These are phyloP conservation scores for Linum usitatissimum DNA, from an alignment of 345 rosid genomes.

Conservation along the genomic window DNA sequence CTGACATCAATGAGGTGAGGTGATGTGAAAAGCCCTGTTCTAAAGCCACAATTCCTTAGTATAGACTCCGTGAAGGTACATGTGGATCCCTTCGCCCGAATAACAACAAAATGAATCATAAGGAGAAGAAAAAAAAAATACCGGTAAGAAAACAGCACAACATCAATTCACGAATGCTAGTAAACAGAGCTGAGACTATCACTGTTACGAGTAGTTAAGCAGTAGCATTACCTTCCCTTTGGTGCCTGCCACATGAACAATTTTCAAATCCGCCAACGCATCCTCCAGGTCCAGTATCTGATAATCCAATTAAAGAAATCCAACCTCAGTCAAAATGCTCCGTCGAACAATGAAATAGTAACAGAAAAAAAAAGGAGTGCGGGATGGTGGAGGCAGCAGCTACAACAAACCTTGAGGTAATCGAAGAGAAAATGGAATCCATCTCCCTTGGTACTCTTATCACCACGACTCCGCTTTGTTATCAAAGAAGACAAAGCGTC, in stretches of 20 bases:
- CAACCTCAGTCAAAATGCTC: background rate
- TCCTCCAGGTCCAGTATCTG: constrained; percentile 75
- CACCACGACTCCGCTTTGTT: constrained; percentile 64
- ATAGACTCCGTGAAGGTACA: constrained; percentile 80
- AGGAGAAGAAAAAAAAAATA: background rate
- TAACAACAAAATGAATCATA: background rate
- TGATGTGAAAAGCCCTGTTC: constrained; percentile 78
- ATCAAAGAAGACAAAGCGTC: constrained; percentile 73
- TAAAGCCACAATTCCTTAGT: constrained; percentile 68
- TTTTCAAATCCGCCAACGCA: constrained; percentile 37
- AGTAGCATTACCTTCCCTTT: constrained; percentile 64
- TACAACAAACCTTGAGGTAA: constrained; percentile 47
- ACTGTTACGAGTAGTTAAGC: background rate
- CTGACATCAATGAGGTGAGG: constrained; percentile 92
- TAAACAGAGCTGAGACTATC: background rate
- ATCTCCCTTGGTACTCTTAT: constrained; percentile 53
- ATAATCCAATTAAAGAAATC: constrained; percentile 6
- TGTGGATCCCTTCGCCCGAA: constrained; percentile 61
- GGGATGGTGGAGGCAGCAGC: background rate
- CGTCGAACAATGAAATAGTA: background rate
- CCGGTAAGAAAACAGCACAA: background rate
- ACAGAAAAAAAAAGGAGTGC: background rate
- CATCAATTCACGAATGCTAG: background rate
- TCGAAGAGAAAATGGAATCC: constrained; percentile 63
- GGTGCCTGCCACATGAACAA: constrained; percentile 91